Evolutionary conservation across 2,329 filamentous ascomycete species (phyloP).

Genomic region (Colletotrichum trifolii): DNA sequence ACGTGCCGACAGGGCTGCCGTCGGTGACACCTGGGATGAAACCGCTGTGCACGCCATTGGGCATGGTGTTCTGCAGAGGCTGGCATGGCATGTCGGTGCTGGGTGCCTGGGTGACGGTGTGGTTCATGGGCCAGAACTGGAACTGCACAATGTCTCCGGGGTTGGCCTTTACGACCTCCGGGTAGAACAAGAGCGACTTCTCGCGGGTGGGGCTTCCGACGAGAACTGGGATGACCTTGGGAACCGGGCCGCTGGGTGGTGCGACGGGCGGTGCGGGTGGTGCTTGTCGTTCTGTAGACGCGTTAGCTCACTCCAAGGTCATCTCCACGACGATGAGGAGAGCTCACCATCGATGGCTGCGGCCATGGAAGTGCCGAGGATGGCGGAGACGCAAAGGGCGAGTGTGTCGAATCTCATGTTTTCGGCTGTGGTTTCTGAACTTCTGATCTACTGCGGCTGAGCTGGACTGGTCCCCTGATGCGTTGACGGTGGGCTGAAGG

Average conservation of each 20-base stretch:
- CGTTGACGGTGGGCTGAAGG: background rate
- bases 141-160: constrained; percentile 54
- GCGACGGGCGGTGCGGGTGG: constrained; percentile 15
- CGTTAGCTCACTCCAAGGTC: background rate
- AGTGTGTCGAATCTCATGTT: constrained; percentile 25
- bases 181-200: constrained; percentile 54
- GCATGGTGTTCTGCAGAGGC: constrained; percentile 48
- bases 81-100: constrained; percentile 57
- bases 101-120: constrained; percentile 55
- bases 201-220: constrained; percentile 66
- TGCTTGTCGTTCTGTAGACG: constrained; percentile 23
- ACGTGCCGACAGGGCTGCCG: constrained; percentile 53
- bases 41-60: constrained; percentile 51
- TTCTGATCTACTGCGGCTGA: background rate
- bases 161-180: constrained; percentile 47
- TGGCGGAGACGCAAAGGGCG: constrained; percentile 16
- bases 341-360: constrained; percentile 14
- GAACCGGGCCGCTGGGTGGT: constrained; percentile 12
- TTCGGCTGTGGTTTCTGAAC: background rate
- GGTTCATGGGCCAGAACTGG: constrained; percentile 56
- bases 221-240: constrained; percentile 55
- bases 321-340: fast-evolving
- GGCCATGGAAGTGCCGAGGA: constrained; percentile 12
- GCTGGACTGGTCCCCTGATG: background rate
- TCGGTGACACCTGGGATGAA: constrained; percentile 52